phyloP scores from a whole-genome alignment of 2,329 filamentous ascomycete genomes.

The Aspergillus spinulosporus region DNA sequence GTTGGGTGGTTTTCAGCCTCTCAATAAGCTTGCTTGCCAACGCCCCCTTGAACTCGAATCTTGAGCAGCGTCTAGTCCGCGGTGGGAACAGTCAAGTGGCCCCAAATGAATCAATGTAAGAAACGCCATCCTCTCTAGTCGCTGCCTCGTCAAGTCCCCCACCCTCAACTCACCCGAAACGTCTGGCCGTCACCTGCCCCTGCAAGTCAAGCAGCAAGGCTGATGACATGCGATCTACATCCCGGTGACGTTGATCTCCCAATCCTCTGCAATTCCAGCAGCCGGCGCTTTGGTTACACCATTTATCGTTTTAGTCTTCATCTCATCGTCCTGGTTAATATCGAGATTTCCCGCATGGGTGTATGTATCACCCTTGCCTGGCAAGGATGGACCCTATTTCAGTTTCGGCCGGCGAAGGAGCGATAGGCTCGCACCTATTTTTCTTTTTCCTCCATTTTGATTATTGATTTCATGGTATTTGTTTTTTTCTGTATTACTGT shows the following conservation, averaged over 20 bases:
- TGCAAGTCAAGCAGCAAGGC: conserved; percentile 14
- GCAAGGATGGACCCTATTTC: conserved; percentile 29
- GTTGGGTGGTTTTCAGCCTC: conserved; percentile 24
- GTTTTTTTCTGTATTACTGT: conserved; percentile 15
- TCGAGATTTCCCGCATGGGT: conserved; percentile 18
- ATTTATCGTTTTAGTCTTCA: conserved; percentile 15
- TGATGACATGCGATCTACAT: conserved; percentile 25
- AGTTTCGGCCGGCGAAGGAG: conserved; percentile 21
- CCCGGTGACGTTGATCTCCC: conserved; percentile 20
- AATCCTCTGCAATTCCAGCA: conserved; percentile 17
- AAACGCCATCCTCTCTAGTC: conserved; percentile 15
- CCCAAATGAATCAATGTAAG: conserved; percentile 29
- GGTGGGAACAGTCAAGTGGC: conserved; percentile 3
- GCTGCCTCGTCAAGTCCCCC: conserved; percentile 12
- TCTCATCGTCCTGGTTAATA: conserved; percentile 21
- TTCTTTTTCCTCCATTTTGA: conserved; percentile 25
- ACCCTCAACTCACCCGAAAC: not conserved
- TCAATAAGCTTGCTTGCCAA: conserved; percentile 24
- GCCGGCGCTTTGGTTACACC: conserved; percentile 20
- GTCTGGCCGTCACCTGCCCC: conserved; percentile 3
- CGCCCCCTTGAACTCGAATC: conserved; percentile 13
- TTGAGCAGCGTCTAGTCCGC: not conserved
- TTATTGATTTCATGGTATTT: conserved; percentile 18
- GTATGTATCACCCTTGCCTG: conserved; percentile 20
- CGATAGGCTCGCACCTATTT: conserved; percentile 20